A percentile compares a stretch with the other conserved stretches of the same genome.
phyloP scores from a whole-genome alignment of 1,284 basidiomycete genomes.

The Marasmius fiardii region DNA sequence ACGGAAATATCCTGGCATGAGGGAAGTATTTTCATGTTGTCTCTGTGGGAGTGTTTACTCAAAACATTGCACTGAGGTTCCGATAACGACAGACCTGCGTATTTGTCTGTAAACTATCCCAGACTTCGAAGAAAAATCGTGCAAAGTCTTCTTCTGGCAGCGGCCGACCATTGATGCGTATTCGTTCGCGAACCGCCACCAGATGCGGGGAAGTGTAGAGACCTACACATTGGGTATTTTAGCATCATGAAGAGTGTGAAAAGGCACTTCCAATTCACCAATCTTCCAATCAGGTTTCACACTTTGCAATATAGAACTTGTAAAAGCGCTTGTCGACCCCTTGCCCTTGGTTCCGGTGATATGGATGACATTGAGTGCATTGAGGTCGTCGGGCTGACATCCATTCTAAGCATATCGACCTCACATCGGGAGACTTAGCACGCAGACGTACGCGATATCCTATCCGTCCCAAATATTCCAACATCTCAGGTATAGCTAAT shows the following conservation, averaged over 20 bases:
- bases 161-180: slow-evolving; percentile 90
- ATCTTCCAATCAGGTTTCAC: slow-evolving; percentile 67
- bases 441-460: slow-evolving; percentile 74
- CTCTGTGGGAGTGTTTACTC: slow-evolving; percentile 34
- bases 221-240: slow-evolving; percentile 41
- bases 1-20: slow-evolving; percentile 92
- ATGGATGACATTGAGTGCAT: slow-evolving; percentile 91
- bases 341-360: slow-evolving; percentile 99
- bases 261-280: slow-evolving; percentile 43
- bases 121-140: slow-evolving; percentile 94
- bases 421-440: slow-evolving; percentile 10
- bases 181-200: slow-evolving; percentile 93
- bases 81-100: slow-evolving; percentile 40
- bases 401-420: not conserved
- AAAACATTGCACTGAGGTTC: not conserved
- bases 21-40: slow-evolving; percentile 53
- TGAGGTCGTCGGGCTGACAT: slow-evolving; percentile 74
- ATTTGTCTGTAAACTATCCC: slow-evolving; percentile 84
- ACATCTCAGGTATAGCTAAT: slow-evolving; percentile 84
- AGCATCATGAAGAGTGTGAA: not conserved
- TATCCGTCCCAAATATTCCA: slow-evolving; percentile 86
- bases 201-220: slow-evolving; percentile 98
- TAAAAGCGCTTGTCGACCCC: slow-evolving; percentile 95
- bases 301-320: slow-evolving; percentile 70
- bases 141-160: slow-evolving; percentile 88